phyloP scores from a whole-genome alignment of 164 flowering plant genomes.

The Aristolochia contorta region DNA sequence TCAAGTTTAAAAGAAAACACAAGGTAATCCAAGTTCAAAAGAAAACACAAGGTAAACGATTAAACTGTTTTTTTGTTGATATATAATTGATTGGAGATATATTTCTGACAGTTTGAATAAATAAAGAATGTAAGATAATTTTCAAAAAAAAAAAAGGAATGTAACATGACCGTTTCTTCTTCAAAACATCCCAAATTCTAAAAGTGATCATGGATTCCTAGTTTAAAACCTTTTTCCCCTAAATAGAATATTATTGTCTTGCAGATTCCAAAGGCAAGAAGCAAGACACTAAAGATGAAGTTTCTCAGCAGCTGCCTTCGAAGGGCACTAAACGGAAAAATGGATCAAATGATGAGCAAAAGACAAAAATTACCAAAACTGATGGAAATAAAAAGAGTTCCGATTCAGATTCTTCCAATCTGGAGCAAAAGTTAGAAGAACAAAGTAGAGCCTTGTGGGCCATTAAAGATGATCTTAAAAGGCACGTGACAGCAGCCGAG shows the following conservation, averaged over 20 bases:
- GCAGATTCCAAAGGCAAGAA: constrained; percentile 18
- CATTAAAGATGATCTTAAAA: constrained; percentile 76
- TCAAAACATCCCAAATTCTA: too few species aligned
- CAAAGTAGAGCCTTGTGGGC: constrained; percentile 74
- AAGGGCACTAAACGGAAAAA: constrained; percentile 57
- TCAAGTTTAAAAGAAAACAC: too few species aligned
- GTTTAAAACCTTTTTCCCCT: not conserved
- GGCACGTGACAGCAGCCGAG: constrained; percentile 64
- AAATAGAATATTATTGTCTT: constrained; percentile 1
- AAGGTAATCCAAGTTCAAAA: too few species aligned
- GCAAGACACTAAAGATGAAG: constrained; percentile 18
- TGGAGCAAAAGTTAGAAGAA: constrained; percentile 47
- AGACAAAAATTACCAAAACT: constrained; percentile 45
- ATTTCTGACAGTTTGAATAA: too few species aligned
- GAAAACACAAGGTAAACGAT: not conserved
- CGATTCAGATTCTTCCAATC: constrained; percentile 13
- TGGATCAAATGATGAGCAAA: constrained; percentile 24
- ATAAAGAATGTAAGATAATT: too few species aligned
- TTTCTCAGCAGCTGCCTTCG: constrained; percentile 21
- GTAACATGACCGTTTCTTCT: too few species aligned
- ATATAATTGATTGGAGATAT: too few species aligned
- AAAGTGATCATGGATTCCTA: not conserved
- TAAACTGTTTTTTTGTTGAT: not conserved
- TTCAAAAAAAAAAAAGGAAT: too few species aligned
- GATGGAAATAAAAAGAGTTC: constrained; percentile 28